Evolutionary conservation across 192 early-diverging fungal genomes (phyloP), one percentile per base, ranked within the genome.

Genomic region (Podila epicladia): DNA sequence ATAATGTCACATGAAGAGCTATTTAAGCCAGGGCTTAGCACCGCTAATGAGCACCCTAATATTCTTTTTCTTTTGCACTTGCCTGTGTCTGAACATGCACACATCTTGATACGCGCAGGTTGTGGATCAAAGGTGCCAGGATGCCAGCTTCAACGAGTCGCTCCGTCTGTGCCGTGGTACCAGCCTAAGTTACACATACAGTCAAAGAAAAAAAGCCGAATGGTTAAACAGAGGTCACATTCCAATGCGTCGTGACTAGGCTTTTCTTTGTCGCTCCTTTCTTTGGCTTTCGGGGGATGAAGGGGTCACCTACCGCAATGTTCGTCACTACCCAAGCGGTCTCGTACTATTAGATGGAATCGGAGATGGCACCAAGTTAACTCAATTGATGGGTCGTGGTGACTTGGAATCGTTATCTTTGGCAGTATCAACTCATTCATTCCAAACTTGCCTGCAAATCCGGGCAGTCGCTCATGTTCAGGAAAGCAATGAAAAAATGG

Each of bases 21-120:
- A 32, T 4, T 31, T n/a, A n/a, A 22, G 50, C 4, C 24, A 33
- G 3, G 1, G 22, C 37, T 38, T 12, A 45, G 41, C 41, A 17
- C 3, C 41, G 15, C 4, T 13, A 3, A 0, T 45, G 41, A 41
- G 38, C 38, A 41, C 38, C 9, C 11, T 11, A 1, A 13, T 13
- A n/a, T 41, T 41, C 12, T 29, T 7, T 45, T 45, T 45, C 41
- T 45, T 45, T 4, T 17, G 41, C 41, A 45, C 41, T 45, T 69
- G 73, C 77, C 67, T 80, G 77, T 22, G 77, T 80, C 32, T 80
- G 77, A 31, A 80, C 77, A 65, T 80, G 77, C 8, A 80, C 70
- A 26, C 77, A 73, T 64, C 77, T 19, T 2, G 77, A 80, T 0
- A 73, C 77, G n/a, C 77, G 77, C 17, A 80, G 49, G 51, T 80